A percentile compares a stretch with the other conserved stretches of the same genome.
Evolutionary conservation across 1,284 basidiomycete genomes (phyloP).

Genomic region (Thecaphora thlaspeos): DNA sequence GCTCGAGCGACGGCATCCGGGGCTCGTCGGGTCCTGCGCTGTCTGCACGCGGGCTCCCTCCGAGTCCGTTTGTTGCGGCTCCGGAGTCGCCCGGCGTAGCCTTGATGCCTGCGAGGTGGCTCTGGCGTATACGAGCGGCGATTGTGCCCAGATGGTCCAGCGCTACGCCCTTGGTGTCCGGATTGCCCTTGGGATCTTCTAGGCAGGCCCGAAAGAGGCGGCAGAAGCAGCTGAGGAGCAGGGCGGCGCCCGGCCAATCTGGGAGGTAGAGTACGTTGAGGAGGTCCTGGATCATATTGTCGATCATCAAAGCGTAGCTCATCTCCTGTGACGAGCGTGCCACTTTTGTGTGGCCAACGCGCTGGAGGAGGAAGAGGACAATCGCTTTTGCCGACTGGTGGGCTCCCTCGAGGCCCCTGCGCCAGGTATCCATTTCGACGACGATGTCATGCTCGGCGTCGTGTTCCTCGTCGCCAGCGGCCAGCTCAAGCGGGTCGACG

Average conservation of each 20-base stretch:
- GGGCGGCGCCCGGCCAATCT: conserved; percentile 89
- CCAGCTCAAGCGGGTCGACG: conserved; percentile 2
- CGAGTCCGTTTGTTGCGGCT: too few species aligned
- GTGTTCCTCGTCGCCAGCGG: conserved; percentile 1
- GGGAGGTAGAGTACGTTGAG: conserved; percentile 87
- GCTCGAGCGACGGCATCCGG: not conserved
- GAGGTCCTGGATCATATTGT: conserved; percentile 82
- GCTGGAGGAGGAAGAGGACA: conserved; percentile 75
- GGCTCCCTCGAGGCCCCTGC: conserved; percentile 36
- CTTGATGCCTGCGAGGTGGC: conserved; percentile 10
- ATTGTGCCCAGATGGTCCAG: conserved; percentile 91
- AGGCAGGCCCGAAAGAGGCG: conserved; percentile 33
- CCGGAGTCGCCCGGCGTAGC: not conserved
- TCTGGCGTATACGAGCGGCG: conserved; percentile 70
- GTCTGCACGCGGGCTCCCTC: not conserved
- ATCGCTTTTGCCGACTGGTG: conserved; percentile 66
- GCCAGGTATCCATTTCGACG: conserved; percentile 25
- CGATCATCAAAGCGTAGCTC: conserved; percentile 78
- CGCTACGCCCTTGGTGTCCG: conserved; percentile 70
- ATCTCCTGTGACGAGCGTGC: conserved; percentile 41
- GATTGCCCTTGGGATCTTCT: conserved; percentile 71
- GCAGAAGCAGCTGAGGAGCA: conserved; percentile 62
- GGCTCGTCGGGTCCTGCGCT: not conserved
- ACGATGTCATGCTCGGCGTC: conserved; percentile 13
- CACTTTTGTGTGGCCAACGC: conserved; percentile 41